A percentile compares a stretch with the other conserved stretches of the same genome.
Evolutionary conservation across 306 rosid genomes (phyloP).

Genomic region (Oemleria cerasiformis): DNA sequence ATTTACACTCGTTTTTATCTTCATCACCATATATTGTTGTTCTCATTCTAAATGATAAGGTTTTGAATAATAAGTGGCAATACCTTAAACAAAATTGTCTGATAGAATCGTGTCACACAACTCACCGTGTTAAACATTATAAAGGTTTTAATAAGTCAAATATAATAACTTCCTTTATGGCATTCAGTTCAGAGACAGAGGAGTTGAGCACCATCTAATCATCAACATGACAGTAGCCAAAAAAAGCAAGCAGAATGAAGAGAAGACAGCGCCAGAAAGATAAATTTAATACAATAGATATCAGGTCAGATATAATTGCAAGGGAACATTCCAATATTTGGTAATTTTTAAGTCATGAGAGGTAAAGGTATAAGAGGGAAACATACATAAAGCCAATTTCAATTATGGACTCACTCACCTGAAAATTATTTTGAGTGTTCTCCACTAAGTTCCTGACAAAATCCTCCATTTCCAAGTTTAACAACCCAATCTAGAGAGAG

Average conservation of each 20-base stretch:
- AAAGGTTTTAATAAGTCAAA: too few species aligned
- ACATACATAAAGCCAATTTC: slow-evolving; percentile 10
- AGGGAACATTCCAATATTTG: background rate
- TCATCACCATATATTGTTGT: too few species aligned
- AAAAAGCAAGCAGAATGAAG: background rate
- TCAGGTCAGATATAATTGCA: background rate
- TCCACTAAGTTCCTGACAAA: slow-evolving; percentile 67
- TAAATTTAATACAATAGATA: background rate
- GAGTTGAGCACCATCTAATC: background rate
- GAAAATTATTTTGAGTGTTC: slow-evolving; percentile 55
- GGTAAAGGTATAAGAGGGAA: slow-evolving; percentile 19
- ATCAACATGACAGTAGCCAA: background rate
- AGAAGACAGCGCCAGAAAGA: background rate
- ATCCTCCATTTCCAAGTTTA: slow-evolving; percentile 84
- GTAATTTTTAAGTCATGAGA: background rate
- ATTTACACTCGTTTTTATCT: too few species aligned
- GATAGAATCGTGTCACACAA: too few species aligned
- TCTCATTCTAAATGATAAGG: too few species aligned
- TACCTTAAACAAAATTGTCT: too few species aligned
- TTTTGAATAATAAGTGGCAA: too few species aligned
- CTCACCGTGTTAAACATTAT: too few species aligned
- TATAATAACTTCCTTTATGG: background rate
- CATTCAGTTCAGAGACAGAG: background rate
- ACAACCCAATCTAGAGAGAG: slow-evolving; percentile 67
- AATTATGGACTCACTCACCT: slow-evolving; percentile 50